Percentiles rank a stretch among this genome's conserved stretches.
These are phyloP conservation scores for Boletus vinaceobasis DNA, from an alignment of 768 basidiomycete species.

Conservation along the genomic window DNA sequence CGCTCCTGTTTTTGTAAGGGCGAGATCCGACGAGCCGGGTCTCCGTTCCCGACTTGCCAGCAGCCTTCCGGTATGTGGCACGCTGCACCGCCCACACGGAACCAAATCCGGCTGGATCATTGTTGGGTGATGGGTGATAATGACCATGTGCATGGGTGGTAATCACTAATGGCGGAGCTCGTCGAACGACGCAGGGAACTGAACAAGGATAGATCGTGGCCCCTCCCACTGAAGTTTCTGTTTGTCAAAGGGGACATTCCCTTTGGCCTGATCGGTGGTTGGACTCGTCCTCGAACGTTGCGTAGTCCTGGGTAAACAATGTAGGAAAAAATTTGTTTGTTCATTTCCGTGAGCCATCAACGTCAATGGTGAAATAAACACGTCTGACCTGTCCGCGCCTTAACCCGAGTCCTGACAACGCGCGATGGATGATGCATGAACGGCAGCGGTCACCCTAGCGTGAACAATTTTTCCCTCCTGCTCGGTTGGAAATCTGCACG, in stretches of 20 bases:
- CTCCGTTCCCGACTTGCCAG: slow-evolving; percentile 74
- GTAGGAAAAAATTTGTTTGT: slow-evolving; percentile 25
- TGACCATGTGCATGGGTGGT: slow-evolving; percentile 5
- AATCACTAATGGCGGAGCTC: slow-evolving; percentile 15
- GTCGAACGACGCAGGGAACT: slow-evolving; percentile 4
- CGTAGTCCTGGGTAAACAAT: slow-evolving; percentile 16
- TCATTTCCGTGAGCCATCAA: slow-evolving; percentile 29
- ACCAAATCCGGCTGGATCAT: slow-evolving; percentile 23
- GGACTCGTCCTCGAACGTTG: slow-evolving; percentile 5
- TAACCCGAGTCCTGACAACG: neutral
- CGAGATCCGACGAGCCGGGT: slow-evolving; percentile 71
- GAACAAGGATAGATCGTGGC: slow-evolving; percentile 6
- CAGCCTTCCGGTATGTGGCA: slow-evolving; percentile 49
- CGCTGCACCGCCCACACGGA: slow-evolving; percentile 17
- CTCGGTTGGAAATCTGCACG: slow-evolving; percentile 12
- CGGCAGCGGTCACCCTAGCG: slow-evolving; percentile 2
- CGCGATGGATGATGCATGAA: slow-evolving; percentile 19
- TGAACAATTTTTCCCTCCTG: slow-evolving; percentile 12
- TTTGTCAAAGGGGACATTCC: neutral
- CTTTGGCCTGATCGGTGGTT: slow-evolving; percentile 13
- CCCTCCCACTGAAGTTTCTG: neutral
- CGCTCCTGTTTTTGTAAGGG: slow-evolving; percentile 68
- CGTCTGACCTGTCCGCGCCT: slow-evolving; percentile 15
- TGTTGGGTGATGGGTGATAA: slow-evolving; percentile 16
- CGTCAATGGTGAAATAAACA: slow-evolving; percentile 22